Evolutionary conservation across 2,329 filamentous ascomycete species (phyloP), one percentile per base, ranked within the genome.

Genomic region (Microsporum canis): DNA sequence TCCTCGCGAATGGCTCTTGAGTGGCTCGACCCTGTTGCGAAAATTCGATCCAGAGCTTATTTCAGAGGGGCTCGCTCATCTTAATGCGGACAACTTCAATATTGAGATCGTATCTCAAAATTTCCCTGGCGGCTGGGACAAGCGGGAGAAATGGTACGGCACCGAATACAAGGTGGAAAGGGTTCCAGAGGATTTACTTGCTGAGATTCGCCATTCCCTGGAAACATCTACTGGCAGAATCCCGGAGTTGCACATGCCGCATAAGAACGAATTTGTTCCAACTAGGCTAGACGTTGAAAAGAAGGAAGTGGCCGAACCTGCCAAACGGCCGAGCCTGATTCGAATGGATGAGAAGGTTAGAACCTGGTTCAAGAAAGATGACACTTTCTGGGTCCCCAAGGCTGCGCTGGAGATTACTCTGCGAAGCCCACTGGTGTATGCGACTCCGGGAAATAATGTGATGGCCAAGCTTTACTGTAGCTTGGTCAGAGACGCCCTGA

Each of bases 341-440:
- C 86, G 91, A 66, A 91, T 95, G 68, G 92, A 96, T 66, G 80
- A 86, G 4, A 78, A 85, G 38, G 85, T 89, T 0, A 85, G 91
- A 34, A 87, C 89, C 2, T 99, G 94, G 94, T 96, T 86, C 79
- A 99, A 99, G 79, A 97, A 97, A 76, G 94, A 99, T 69, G 94
- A 99, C 68, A 91, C 87, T 0, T 99, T 97, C 75, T 97, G 92
- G 91, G 94, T 97, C 7, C 94, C 94, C 6, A 96, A 95, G 73
- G 94, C 89, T 2, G 94, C 91, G 62, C 78, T 97, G 17, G 83
- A 91, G 65, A 84, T 96, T 65, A 89, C 86, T 66, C 80, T 95
- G 66, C 84, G 86, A 67, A 95, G 87, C 62, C 88, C 91, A 0
- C 75, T 95, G 53, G 85, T 88, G n/a, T 86, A 85, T 71, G 82